Percentiles rank a stretch among this genome's conserved stretches.
Evolutionary conservation across 345 rosid species (phyloP).

Genomic region (Melaleuca alternifolia): DNA sequence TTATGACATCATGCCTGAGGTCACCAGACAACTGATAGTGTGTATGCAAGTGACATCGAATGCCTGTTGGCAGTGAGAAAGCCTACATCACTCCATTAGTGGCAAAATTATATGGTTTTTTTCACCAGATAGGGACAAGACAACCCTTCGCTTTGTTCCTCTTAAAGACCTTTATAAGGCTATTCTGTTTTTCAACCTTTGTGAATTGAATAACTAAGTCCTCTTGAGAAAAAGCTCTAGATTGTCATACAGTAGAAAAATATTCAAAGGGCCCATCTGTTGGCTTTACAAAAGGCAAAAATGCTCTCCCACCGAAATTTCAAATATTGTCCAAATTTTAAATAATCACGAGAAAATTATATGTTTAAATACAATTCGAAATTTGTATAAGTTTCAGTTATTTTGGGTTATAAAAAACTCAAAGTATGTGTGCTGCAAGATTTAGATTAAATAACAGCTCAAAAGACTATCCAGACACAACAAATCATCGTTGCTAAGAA

Average conservation of each 20-base stretch:
- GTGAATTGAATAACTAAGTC: neutral
- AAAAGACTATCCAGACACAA: neutral
- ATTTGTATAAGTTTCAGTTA: neutral
- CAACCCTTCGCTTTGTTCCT: neutral
- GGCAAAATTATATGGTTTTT: neutral
- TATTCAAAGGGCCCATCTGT: neutral
- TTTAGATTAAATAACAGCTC: neutral
- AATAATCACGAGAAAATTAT: neutral
- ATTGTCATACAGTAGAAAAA: neutral
- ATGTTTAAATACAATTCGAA: neutral
- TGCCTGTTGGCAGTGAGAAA: neutral
- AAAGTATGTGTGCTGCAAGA: neutral
- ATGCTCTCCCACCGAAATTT: neutral
- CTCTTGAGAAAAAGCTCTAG: neutral
- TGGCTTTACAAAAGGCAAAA: neutral
- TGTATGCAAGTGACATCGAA: neutral
- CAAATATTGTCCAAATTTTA: neutral
- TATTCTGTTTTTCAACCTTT: neutral
- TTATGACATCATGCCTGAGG: neutral
- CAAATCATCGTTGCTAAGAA: neutral
- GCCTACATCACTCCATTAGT: neutral
- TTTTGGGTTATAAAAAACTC: neutral
- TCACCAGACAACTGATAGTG: neutral
- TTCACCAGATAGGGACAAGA: neutral
- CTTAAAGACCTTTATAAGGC: neutral